Base-by-base conservation (phyloP, 768 basidiomycete genomes). In the Podaxis sp. region DNA sequence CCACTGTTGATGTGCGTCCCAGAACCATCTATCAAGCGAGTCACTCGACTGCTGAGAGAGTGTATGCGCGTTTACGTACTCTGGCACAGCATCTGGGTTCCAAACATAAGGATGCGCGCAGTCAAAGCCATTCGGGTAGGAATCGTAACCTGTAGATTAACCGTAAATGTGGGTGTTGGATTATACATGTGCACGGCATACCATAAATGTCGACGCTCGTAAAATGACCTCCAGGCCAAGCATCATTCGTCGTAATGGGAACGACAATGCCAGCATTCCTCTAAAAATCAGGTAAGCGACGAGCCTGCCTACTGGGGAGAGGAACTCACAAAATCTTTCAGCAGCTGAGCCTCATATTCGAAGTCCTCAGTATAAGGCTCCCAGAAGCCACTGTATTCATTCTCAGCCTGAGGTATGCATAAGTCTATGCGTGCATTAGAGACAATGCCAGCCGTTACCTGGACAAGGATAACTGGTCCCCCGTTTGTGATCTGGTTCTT, bases 401-500 rank as follows among this genome's bases (percentile, higher is more conserved):
- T 86, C 66, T 85, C 84, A 15, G 77, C 74, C 78, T 85, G 66
- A 7, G 8, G 46, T 8, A 8, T 17, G 20, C 30, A 4, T 30
- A 5, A 33, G 17, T 26, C 22, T 15, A 36, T 17, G 44, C 30
- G 17, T 28, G 17, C n/a, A 15, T 17, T 8, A 30, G 6, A 48
- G 11, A 20, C 36, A 17, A 10, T 24, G n/a, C n/a, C 12, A 15
- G 30, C 3, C 11, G 17, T 13, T 52, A 75, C 78, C 70, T 78
- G 74, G 24, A 73, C 80, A 41, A 77, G 75, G 40, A 77, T 84
- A 38, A 85, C 76, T 12, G 86, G 85, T 0, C 87, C 87, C 10
- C 84, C 87, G 17, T 84, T 80, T 12, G 84, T 82, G 60, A 87
- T 82, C 68, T 87, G 79, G 68, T 86, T 84, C 53, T 73, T 73